Evolutionary conservation across 768 basidiomycete genomes (phyloP), one percentile per base, ranked within the genome.

Genomic region (Suillus spraguei): DNA sequence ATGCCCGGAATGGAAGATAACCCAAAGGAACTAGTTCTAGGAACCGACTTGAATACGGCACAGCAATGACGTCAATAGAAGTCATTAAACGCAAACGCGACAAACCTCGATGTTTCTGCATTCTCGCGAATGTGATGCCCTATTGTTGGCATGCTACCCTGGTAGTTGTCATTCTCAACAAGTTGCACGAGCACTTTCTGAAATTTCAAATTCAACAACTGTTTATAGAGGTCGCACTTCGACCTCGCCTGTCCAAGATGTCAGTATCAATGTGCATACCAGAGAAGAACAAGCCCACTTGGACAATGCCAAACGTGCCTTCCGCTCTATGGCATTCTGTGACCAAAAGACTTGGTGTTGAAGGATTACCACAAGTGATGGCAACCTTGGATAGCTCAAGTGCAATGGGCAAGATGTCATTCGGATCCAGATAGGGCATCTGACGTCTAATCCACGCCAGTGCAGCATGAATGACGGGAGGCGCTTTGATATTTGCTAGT

Each of bases 401-500:
- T 32, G 94, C 92, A 63, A 97, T 73, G 2, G 97, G 97, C 8
- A 98, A 78, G n/a, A 95, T 76, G 70, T 95, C 92, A 67, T 90
- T 90, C 20, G 90, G 85, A 69, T 94, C 89, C 39, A 94, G 78
- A 63, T 80, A 85, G 2, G 92, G 93, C 61, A 91, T 75, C 66
- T 91, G 89, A 20, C 76, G 75, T 64, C 79, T 82, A 32, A 89
- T 64, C 85, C 87, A 89, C 33, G 75, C 69, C 33, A 85, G 64
- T 16, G 78, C 75, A 28, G 77, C 78, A 65, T 78, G 78, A 50
- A 88, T 63, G 41, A 76, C 38, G 5, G 74, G 73, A 33, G 70
- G 68, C 1, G 75, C 36, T 64, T 73, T 76, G 41, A 76, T 69
- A 42, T 47, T 67, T 41, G 72, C 41, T 17, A 77, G 58, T 33